These are phyloP conservation scores for Mycena citricolor DNA, from an alignment of 1,284 basidiomycete species.

Conservation along the genomic window DNA sequence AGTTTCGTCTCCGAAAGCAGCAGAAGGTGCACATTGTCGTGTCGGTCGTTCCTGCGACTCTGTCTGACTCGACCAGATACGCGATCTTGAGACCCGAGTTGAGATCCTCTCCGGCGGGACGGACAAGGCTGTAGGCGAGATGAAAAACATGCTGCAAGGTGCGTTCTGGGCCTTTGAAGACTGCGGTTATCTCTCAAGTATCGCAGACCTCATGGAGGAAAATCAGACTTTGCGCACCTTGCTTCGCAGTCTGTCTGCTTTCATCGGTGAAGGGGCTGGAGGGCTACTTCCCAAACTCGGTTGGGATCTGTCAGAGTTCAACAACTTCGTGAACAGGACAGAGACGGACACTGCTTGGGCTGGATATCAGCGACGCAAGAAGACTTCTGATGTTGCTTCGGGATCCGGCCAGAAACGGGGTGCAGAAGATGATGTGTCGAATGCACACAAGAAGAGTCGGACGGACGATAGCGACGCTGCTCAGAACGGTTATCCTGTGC, in stretches of 20 bases:
- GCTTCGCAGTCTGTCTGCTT: slow-evolving; percentile 70
- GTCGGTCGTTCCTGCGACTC: slow-evolving; percentile 1
- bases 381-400: slow-evolving; percentile 28
- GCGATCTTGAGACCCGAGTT: slow-evolving; percentile 88
- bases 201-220: slow-evolving; percentile 79
- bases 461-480: slow-evolving; percentile 43
- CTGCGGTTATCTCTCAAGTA: slow-evolving; percentile 17
- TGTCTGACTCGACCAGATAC: slow-evolving; percentile 59
- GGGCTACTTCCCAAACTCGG: slow-evolving; percentile 78
- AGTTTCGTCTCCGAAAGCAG: slow-evolving; percentile 88
- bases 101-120: slow-evolving; percentile 87
- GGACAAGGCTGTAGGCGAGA: slow-evolving; percentile 81
- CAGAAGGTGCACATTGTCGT: slow-evolving; percentile 54
- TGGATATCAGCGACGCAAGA: slow-evolving; percentile 74
- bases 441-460: slow-evolving; percentile 53
- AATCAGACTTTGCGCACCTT: slow-evolving; percentile 81
- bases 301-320: slow-evolving; percentile 74
- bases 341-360: slow-evolving; percentile 93
- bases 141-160: slow-evolving; percentile 82
- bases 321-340: slow-evolving; percentile 76
- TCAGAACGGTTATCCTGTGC: slow-evolving; percentile 51
- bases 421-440: slow-evolving; percentile 50
- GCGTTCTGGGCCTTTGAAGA: slow-evolving; percentile 23
- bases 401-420: slow-evolving; percentile 42
- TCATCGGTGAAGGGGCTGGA: slow-evolving; percentile 83